Base-by-base conservation (phyloP, 148 eudicot species). In the Silene latifolia region DNA sequence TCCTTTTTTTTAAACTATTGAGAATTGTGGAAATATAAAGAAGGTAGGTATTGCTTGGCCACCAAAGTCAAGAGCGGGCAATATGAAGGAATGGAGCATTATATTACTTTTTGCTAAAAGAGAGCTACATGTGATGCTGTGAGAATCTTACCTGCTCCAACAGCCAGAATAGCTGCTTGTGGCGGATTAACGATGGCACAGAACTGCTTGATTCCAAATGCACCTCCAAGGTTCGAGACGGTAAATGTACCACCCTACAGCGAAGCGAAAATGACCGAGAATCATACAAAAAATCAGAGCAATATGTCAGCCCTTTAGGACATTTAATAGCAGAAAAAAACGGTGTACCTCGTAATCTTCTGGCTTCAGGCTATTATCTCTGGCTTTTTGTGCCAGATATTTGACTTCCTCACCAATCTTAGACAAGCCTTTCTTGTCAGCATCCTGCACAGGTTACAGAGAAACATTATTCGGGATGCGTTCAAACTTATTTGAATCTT, bases 161-260 rank as follows among this genome's bases (percentile, higher is more conserved):
- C 87, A 32, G 99, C 98, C 44, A 95, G 89, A 83, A 95, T 95
- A 77, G 89, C 99, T 7, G 99, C 80, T 70, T 95, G 99, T 25
- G 99, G 98, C 80, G 99, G 99, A 84, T 95, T 95, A 73, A 92
- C 84, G 74, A 95, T 95, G 77, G 99, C 98, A 72, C 99, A 92
- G 75, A 95, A 95, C 60, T 95, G 99, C 79, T 92, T 95, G 83
- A 95, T 86, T 56, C 98, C 96, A 78, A 95, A 95, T 23, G 99
- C 93, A 51, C 98, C 99, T 79, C 99, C 99, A 82, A 92, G 85
- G 74, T 95, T 95, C 19, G 97, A 87, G 68, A 92, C 99, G 0
- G 98, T 95, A 74, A 95, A 95, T 72, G 98, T 93, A 68, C 92
- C 93, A 44, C 92, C 93, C 97, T 89, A 82, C 81, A 83, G 63